Evolutionary conservation across 2,329 filamentous ascomycete species (phyloP).

Genomic region (Rugonectria rugulosa): DNA sequence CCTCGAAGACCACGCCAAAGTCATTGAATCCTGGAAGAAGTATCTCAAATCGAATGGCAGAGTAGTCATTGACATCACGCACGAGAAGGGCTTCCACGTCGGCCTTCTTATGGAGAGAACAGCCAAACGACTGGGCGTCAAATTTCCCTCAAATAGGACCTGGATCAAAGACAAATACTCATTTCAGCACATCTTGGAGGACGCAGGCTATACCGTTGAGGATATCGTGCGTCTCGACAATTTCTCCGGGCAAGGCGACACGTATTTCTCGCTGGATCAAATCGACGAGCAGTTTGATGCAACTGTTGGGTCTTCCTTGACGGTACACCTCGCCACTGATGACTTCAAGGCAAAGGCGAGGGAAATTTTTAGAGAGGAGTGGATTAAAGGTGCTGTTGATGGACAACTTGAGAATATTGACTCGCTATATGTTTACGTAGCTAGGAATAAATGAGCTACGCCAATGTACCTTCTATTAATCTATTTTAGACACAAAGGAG

Average conservation of each 20-base stretch:
- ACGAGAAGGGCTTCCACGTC: conserved; percentile 39
- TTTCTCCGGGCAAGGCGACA: conserved; percentile 32
- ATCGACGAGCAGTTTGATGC: conserved; percentile 41
- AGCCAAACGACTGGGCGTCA: conserved; percentile 31
- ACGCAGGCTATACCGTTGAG: conserved; percentile 39
- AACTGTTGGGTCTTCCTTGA: conserved; percentile 31
- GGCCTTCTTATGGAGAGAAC: conserved; percentile 39
- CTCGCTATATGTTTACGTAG: conserved; percentile 42
- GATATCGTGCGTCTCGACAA: conserved; percentile 37
- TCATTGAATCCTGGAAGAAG: conserved; percentile 40
- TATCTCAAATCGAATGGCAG: conserved; percentile 39
- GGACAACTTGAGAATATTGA: conserved; percentile 40
- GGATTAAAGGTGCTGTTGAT: conserved; percentile 40
- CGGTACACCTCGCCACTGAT: conserved; percentile 24
- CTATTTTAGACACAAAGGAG: no score
- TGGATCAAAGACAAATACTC: conserved; percentile 42
- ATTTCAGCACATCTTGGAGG: conserved; percentile 39
- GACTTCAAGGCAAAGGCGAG: conserved; percentile 35
- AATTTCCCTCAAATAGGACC: conserved; percentile 39
- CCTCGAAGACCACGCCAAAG: conserved; percentile 35
- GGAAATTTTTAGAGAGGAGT: conserved; percentile 41
- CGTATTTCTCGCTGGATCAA: conserved; percentile 34
- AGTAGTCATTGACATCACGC: conserved; percentile 44
- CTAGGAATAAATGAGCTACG: conserved; percentile 28
- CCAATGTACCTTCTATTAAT: no score